Evolutionary conservation across 345 rosid species (phyloP).

Genomic region (Lagerstroemia speciosa): DNA sequence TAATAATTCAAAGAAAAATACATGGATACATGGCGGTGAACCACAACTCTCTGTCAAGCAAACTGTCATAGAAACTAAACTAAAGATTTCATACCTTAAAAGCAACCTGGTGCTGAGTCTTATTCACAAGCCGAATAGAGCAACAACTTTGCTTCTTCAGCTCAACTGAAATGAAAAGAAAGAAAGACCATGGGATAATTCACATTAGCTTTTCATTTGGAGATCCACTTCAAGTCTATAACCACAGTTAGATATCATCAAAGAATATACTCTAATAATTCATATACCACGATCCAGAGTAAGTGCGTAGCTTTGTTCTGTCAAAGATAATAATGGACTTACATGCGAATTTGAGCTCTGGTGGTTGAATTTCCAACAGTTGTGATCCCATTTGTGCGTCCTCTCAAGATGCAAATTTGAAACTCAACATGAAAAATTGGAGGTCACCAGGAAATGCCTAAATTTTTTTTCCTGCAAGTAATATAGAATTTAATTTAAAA

Average conservation of each 20-base stretch:
- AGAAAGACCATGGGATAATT: background rate
- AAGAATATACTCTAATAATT: background rate
- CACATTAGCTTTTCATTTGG: background rate
- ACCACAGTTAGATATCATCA: background rate
- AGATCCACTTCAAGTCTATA: background rate
- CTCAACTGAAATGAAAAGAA: slow-evolving; percentile 44
- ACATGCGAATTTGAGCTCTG: slow-evolving; percentile 66
- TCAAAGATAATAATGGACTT: slow-evolving; percentile 16
- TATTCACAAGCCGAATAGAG: slow-evolving; percentile 51
- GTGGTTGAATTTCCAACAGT: slow-evolving; percentile 78
- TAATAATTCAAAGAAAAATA: background rate
- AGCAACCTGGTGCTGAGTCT: slow-evolving; percentile 55
- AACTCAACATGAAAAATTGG: slow-evolving; percentile 16
- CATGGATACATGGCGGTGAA: background rate
- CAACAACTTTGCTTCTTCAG: slow-evolving; percentile 85
- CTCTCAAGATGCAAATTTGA: slow-evolving; percentile 13
- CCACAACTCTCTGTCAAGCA: background rate
- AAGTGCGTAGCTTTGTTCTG: background rate
- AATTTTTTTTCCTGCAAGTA: slow-evolving; percentile 13
- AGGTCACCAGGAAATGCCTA: background rate
- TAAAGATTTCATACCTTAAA: slow-evolving; percentile 51
- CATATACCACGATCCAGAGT: background rate
- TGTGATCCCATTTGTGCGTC: slow-evolving; percentile 42
- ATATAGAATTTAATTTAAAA: background rate
- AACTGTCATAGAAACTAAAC: background rate